phyloP scores from a whole-genome alignment of 1,284 basidiomycete genomes.

The Athelia psychrophila region DNA sequence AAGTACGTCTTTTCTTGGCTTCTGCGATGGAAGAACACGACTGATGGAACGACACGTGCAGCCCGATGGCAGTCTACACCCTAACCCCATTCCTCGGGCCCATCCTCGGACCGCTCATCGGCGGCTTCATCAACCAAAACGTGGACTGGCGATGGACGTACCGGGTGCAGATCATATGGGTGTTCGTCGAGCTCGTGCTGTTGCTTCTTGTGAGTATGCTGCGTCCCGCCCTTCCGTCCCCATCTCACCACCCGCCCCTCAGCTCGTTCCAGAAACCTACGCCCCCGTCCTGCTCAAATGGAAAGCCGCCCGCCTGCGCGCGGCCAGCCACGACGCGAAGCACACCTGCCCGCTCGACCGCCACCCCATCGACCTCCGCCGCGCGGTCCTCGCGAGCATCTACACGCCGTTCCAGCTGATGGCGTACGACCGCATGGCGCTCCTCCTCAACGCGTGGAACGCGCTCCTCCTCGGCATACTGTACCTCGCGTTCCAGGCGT shows the following conservation, averaged over 20 bases:
- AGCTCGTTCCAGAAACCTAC: conserved; percentile 78
- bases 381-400: no score
- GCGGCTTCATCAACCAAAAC: conserved; percentile 51
- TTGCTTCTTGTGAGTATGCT: conserved; percentile 43
- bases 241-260: no score
- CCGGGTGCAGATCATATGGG: conserved; percentile 65
- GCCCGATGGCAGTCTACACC: conserved; percentile 79
- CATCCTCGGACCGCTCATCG: conserved; percentile 60
- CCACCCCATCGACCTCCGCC: no score
- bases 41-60: conserved; percentile 27
- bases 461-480: conserved; percentile 66
- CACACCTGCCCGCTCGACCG: no score
- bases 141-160: conserved; percentile 80
- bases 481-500: conserved; percentile 73
- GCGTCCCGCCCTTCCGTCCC: no score
- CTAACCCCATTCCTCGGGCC: conserved; percentile 74
- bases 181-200: conserved; percentile 41
- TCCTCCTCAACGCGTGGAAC: conserved; percentile 47
- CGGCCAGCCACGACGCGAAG: no score
- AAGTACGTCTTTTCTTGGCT: conserved; percentile 41
- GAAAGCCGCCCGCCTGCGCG: no score
- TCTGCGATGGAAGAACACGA: no score
- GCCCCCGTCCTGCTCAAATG: conserved; percentile 57
- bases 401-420: conserved; percentile 46
- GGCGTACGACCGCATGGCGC: conserved; percentile 70